Evolutionary conservation across 1,284 basidiomycete species (phyloP).

Genomic region (Xanthoconium separans): DNA sequence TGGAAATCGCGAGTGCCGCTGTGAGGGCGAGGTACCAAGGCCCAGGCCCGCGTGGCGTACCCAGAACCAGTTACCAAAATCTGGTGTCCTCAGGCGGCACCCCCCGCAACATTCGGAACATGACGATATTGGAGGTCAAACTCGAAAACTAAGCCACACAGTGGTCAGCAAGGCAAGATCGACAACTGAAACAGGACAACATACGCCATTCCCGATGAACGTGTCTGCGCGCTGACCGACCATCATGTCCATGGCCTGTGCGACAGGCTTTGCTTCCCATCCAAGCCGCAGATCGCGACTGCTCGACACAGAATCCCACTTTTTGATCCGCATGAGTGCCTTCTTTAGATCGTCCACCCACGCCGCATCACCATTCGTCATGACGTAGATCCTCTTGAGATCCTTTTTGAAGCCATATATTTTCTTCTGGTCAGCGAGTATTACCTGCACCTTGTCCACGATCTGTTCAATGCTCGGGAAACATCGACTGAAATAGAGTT

Average conservation of each 20-base stretch:
- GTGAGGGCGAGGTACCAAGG: background rate
- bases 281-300: constrained; percentile 45
- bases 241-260: constrained; percentile 53
- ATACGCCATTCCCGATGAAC: constrained; percentile 57
- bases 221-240: constrained; percentile 48
- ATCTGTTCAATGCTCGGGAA: constrained; percentile 49
- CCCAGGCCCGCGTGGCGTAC: background rate
- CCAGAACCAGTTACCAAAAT: constrained; percentile 35
- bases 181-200: constrained; percentile 21
- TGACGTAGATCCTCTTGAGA: constrained; percentile 39
- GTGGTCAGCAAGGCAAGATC: background rate
- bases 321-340: constrained; percentile 29
- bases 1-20: background rate
- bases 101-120: constrained; percentile 46
- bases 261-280: constrained; percentile 46
- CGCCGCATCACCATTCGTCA: constrained; percentile 41
- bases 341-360: constrained; percentile 36
- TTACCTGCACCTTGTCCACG: constrained; percentile 39
- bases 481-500: constrained; percentile 44
- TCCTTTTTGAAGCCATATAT: constrained; percentile 15
- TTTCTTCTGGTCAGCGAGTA: constrained; percentile 30
- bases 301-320: constrained; percentile 42
- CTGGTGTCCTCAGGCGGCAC: constrained; percentile 32
- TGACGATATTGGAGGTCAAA: constrained; percentile 52
- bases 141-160: constrained; percentile 48